Evolutionary conservation across 371 early-diverging fungal genomes (phyloP), one percentile per base, ranked within the genome.

Genomic region (Mucor saturninus): DNA sequence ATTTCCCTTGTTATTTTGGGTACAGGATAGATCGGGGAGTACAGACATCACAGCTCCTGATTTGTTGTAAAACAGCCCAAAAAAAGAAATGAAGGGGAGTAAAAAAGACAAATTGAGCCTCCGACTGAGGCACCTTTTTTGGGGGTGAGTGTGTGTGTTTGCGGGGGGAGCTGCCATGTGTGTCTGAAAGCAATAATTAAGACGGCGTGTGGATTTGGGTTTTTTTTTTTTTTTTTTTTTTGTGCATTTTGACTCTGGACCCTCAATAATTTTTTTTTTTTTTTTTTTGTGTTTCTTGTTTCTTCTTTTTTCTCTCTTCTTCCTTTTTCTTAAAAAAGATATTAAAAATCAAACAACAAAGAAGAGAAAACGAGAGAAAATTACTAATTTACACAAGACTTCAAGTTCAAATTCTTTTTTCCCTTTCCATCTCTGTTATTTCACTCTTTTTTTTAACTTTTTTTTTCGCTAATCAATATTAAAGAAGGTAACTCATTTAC

Each of bases 191-290:
- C 15, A 14, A 2, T 5, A 43, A 43, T 43, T 43, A 14, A 43
- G 15, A 43, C 43, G 43, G 14, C 43, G 43, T 13, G 5, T 14
- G 5, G 15, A n/a, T 43, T 43, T 40, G 40, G 14, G 40, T 40
- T 40, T 40, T 40, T 40, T 43, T 43, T 43, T 43, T 43, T 43
- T 43, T 43, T 43, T 35, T 35, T 35, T 35, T 35, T 35, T 43
- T 14, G 43, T 43, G 14, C 43, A 43, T 43, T 43, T 43, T 43
- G 43, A 43, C 43, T 43, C 43, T 14, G 43, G 43, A 43, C 43
- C 35, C 35, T 5, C 14, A 43, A 14, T 43, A 43, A 2, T 43
- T 43, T 43, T 43, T 43, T 43, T 43, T 43, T 43, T 14, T 15
- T 43, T 14, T 43, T 43, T 14, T n/a, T 35, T 35, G 21, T 21